A percentile compares a stretch with the other conserved stretches of the same genome.
Conservation (phyloP, 805 yeast species). For the Yarrowia hollandica region DNA sequence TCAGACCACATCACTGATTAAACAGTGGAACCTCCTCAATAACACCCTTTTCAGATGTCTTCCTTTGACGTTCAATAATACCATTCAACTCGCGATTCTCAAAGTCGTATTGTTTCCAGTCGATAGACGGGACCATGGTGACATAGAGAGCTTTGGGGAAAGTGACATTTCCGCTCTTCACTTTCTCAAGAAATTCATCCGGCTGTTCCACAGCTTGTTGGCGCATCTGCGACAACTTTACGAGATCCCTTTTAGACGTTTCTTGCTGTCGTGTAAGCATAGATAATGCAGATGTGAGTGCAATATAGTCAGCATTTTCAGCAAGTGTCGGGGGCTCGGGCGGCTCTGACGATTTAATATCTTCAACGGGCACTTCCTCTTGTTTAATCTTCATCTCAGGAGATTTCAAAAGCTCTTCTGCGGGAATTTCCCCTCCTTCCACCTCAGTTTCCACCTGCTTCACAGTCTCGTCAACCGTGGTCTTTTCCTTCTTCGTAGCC, state of each 20-base stretch:
- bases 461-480: not conserved
- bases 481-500: not conserved
- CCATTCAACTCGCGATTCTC: constrained; percentile 37
- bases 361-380: not conserved
- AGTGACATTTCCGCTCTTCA: constrained; percentile 30
- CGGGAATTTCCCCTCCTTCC: not conserved
- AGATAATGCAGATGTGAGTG: constrained; percentile 38
- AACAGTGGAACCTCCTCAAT: constrained; percentile 35
- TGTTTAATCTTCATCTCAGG: not conserved
- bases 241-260: constrained; percentile 36
- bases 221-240: constrained; percentile 34
- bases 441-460: not conserved
- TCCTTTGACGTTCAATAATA: constrained; percentile 29
- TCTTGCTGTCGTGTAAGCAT: constrained; percentile 36
- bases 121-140: constrained; percentile 38
- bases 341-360: not conserved
- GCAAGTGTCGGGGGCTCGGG: not conserved
- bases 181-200: constrained; percentile 33
- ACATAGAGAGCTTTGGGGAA: constrained; percentile 38
- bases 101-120: constrained; percentile 42
- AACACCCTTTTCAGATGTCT: constrained; percentile 32
- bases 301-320: constrained; percentile 39
- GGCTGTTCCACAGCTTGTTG: constrained; percentile 38
- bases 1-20: constrained; percentile 32
- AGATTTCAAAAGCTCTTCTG: not conserved